Evolutionary conservation across 192 early-diverging fungal species (phyloP).

Genomic region (Funneliformis mosseae): DNA sequence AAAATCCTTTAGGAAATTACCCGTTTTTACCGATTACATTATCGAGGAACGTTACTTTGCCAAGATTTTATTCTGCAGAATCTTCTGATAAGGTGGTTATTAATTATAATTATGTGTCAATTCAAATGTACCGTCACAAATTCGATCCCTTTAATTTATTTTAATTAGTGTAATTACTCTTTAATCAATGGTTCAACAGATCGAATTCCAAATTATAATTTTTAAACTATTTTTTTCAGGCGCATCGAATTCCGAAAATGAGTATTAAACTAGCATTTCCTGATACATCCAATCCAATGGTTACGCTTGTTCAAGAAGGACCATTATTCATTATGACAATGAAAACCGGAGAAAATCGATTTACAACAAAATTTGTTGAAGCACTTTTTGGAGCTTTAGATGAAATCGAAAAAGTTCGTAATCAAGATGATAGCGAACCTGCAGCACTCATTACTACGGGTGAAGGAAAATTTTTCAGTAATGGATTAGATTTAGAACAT

Average conservation of each 20-base stretch:
- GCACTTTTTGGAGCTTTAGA: conserved; percentile 65
- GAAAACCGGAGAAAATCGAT: conserved; percentile 70
- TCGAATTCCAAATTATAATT: neutral
- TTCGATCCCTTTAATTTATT: too few species aligned
- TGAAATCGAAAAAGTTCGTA: conserved; percentile 51
- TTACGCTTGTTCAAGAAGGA: conserved; percentile 38
- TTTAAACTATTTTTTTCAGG: neutral
- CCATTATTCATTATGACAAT: conserved; percentile 66
- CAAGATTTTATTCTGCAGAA: too few species aligned
- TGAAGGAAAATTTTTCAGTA: conserved; percentile 71
- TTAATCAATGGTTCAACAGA: too few species aligned
- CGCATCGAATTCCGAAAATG: neutral
- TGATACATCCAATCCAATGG: neutral
- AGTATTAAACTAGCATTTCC: neutral
- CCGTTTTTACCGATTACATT: too few species aligned
- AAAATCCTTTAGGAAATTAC: too few species aligned
- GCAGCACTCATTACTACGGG: conserved; percentile 66
- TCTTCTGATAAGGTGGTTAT: too few species aligned
- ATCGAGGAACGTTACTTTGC: too few species aligned
- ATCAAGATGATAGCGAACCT: conserved; percentile 44
- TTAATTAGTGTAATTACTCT: too few species aligned
- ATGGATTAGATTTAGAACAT: conserved; percentile 63
- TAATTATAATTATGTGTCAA: too few species aligned
- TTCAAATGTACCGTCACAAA: too few species aligned
- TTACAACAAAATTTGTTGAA: conserved; percentile 57